A percentile compares a stretch with the other conserved stretches of the same genome.
Conservation (phyloP, 2,329 filamentous ascomycete genomes). For the Fusarium agapanthi region DNA sequence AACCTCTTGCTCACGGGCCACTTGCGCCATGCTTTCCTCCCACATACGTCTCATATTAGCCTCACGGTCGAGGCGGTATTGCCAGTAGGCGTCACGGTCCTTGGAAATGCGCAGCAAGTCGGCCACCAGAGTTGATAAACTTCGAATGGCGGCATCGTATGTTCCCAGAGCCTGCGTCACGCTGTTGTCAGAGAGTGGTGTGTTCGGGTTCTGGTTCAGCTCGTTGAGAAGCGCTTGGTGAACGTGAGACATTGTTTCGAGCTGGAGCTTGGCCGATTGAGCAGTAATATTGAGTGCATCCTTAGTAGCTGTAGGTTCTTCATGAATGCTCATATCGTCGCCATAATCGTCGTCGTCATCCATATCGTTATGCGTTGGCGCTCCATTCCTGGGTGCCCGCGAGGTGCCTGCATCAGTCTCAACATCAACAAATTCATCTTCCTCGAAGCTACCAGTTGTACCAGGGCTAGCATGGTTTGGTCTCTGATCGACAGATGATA, state of each 20-base stretch:
- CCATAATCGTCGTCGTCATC: conserved; percentile 82
- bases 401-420: conserved; percentile 55
- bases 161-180: conserved; percentile 81
- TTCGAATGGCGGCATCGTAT: conserved; percentile 90
- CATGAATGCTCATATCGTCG: conserved; percentile 79
- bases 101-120: conserved; percentile 91
- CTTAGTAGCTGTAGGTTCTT: conserved; percentile 78
- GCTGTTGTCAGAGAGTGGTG: conserved; percentile 78
- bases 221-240: conserved; percentile 82
- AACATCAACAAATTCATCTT: conserved; percentile 61
- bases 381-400: conserved; percentile 48
- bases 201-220: conserved; percentile 69
- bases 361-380: conserved; percentile 50
- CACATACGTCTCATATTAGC: conserved; percentile 92
- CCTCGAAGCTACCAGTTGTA: conserved; percentile 59
- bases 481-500: conserved; percentile 44
- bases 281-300: conserved; percentile 98
- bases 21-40: conserved; percentile 98
- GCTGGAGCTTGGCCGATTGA: conserved; percentile 90
- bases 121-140: conserved; percentile 82
- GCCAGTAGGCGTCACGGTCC: conserved; percentile 96
- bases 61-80: conserved; percentile 91
- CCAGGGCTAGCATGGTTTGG: conserved; percentile 52
- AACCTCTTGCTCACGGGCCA: conserved; percentile 93
- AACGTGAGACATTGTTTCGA: conserved; percentile 88